Evolutionary conservation across 306 rosid species (phyloP).

Genomic region (Ormosia semicastrata): DNA sequence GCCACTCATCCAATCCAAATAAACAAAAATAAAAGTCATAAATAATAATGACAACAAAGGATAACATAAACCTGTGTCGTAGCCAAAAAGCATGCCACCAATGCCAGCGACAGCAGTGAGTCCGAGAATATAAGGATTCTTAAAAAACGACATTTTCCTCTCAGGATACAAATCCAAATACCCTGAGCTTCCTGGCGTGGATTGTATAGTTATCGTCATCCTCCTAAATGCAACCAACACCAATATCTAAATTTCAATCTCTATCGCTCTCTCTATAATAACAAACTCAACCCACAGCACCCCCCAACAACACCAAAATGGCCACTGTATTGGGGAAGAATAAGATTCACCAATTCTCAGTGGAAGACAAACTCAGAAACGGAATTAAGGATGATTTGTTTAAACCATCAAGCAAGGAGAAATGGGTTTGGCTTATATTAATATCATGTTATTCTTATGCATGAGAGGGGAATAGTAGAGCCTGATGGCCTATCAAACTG

Average conservation of each 20-base stretch:
- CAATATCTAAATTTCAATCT: background rate
- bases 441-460: background rate
- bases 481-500: background rate
- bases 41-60: background rate
- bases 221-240: background rate
- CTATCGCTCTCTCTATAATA: background rate
- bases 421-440: background rate
- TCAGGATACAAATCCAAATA: constrained; percentile 44
- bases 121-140: constrained; percentile 37
- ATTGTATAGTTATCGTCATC: constrained; percentile 1
- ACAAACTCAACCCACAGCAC: background rate
- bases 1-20: too few species aligned
- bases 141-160: constrained; percentile 39
- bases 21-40: background rate
- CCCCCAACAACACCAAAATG: background rate
- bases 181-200: constrained; percentile 50
- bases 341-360: background rate
- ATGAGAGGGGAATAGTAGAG: background rate
- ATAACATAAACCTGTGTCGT: constrained; percentile 36
- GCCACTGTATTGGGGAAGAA: too few species aligned
- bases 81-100: constrained; percentile 52
- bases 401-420: background rate
- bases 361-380: too few species aligned
- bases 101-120: constrained; percentile 44
- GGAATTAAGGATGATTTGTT: too few species aligned